Evolutionary conservation across 2,329 filamentous ascomycete species (phyloP).

Genomic region (Blastomyces emzantsi): DNA sequence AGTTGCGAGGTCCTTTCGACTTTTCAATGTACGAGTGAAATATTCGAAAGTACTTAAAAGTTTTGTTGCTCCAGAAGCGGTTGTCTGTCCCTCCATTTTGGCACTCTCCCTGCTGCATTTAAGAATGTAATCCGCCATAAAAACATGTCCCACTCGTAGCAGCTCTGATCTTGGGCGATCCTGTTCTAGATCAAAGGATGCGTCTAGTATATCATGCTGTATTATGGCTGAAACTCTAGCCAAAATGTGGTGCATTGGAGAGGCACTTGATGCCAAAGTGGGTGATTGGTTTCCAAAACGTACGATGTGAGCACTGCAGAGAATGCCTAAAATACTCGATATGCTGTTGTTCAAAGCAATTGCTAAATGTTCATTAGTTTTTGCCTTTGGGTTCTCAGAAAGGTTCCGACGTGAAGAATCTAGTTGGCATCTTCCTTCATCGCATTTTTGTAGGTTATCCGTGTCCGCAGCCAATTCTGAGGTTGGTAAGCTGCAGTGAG

Average conservation of each 20-base stretch:
- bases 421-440: not conserved
- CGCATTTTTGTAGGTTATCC: conserved; percentile 2
- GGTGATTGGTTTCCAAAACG: conserved; percentile 3
- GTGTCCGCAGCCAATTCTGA: not conserved
- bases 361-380: conserved; percentile 7
- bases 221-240: conserved; percentile 8
- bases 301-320: conserved; percentile 14
- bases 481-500: not conserved
- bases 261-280: not conserved
- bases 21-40: conserved; percentile 23
- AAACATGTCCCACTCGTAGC: conserved; percentile 14
- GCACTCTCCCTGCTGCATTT: not conserved
- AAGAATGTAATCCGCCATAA: conserved; percentile 16
- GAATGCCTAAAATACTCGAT: conserved; percentile 15
- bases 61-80: not conserved
- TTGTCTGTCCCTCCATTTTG: not conserved
- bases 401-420: not conserved
- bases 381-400: not conserved
- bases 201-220: conserved; percentile 12
- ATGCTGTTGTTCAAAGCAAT: conserved; percentile 16
- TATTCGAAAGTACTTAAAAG: conserved; percentile 22
- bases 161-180: conserved; percentile 7
- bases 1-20: conserved; percentile 26
- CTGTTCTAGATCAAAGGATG: not conserved
- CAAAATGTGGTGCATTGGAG: conserved; percentile 13